A percentile compares a stretch with the other conserved stretches of the same genome.
These are phyloP conservation scores for Melocanna baccifera DNA, from an alignment of 176 grass and related monocot species.

Conservation along the genomic window DNA sequence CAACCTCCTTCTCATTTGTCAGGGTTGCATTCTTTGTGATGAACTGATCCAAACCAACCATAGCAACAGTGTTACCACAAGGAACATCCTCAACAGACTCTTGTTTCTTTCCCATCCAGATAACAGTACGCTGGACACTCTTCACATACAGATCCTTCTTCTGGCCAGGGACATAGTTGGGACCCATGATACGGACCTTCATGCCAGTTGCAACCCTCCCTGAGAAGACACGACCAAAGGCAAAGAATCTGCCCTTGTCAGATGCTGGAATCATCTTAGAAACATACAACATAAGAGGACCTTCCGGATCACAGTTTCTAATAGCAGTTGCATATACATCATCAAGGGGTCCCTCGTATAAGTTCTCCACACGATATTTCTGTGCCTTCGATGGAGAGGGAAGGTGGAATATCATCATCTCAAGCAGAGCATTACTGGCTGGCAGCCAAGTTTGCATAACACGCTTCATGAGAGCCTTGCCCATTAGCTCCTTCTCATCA, in stretches of 20 bases:
- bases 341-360: conserved; percentile 76
- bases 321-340: conserved; percentile 75
- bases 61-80: conserved; percentile 75
- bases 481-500: conserved; percentile 72
- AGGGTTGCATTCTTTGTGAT: conserved; percentile 85
- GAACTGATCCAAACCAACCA: conserved; percentile 85
- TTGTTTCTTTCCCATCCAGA: conserved; percentile 91
- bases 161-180: conserved; percentile 81
- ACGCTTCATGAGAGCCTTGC: conserved; percentile 82
- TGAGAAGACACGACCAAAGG: conserved; percentile 71
- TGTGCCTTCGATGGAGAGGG: conserved; percentile 65
- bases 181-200: conserved; percentile 92
- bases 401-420: conserved; percentile 89
- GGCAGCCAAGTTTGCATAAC: conserved; percentile 90
- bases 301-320: conserved; percentile 83
- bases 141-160: conserved; percentile 87
- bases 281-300: conserved; percentile 86
- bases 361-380: conserved; percentile 80
- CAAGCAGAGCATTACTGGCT: conserved; percentile 66
- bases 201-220: conserved; percentile 71
- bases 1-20: conserved; percentile 66
- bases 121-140: conserved; percentile 79
- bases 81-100: conserved; percentile 91
- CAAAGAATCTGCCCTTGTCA: conserved; percentile 85
- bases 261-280: conserved; percentile 96